These are phyloP conservation scores for Cercospora berteroae DNA, from an alignment of 2,329 filamentous ascomycete species.

Conservation along the genomic window DNA sequence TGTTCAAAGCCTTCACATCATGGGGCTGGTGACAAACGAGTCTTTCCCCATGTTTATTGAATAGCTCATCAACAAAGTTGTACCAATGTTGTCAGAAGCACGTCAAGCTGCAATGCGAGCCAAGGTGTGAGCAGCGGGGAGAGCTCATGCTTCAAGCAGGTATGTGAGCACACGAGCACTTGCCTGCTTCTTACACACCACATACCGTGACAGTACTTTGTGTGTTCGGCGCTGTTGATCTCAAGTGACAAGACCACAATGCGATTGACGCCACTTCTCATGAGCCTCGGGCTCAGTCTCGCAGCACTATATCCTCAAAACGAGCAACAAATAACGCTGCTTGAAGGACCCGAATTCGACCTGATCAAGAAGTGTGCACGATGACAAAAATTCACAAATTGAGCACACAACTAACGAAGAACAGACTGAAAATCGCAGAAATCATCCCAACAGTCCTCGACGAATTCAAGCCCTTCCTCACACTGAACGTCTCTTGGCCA, in stretches of 20 bases:
- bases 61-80: neutral
- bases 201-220: neutral
- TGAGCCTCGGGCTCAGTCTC: neutral
- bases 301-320: neutral
- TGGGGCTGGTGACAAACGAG: neutral
- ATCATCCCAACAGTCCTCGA: slow-evolving; percentile 52
- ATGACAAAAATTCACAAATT: neutral
- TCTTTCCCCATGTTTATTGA: neutral
- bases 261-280: neutral
- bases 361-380: slow-evolving; percentile 24
- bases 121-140: slow-evolving; percentile 30
- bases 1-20: neutral
- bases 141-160: neutral
- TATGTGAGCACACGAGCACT: slow-evolving; percentile 21
- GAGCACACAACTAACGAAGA: neutral
- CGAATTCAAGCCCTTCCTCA: slow-evolving; percentile 56
- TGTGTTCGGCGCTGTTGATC: neutral
- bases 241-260: neutral
- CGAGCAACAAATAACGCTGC: slow-evolving; percentile 11
- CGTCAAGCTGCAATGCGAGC: slow-evolving; percentile 15
- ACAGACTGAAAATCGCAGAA: slow-evolving; percentile 32
- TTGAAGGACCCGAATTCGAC: slow-evolving; percentile 13
- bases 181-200: neutral
- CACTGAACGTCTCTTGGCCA: slow-evolving; percentile 49
- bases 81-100: slow-evolving; percentile 12